phyloP scores from a whole-genome alignment of 805 yeast genomes.

The Wickerhamomyces xylosicus region DNA sequence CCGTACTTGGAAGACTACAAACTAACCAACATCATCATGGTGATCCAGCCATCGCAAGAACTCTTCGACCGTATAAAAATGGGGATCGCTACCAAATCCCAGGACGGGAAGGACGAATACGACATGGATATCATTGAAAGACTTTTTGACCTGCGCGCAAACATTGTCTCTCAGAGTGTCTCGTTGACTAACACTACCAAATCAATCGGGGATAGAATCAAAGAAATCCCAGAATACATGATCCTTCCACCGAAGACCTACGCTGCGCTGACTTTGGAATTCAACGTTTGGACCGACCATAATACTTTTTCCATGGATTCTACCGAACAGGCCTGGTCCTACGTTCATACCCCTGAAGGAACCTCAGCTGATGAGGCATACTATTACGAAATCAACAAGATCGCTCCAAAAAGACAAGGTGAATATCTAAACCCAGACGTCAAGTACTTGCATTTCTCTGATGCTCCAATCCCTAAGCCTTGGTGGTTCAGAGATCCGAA shows the following conservation, averaged over 20 bases:
- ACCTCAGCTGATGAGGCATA: conserved; percentile 10
- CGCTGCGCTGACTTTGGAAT: conserved; percentile 42
- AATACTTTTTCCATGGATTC: conserved; percentile 32
- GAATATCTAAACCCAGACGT: conserved; percentile 19
- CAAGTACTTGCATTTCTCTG: conserved; percentile 52
- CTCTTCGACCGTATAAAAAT: conserved; percentile 13
- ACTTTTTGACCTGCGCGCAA: conserved; percentile 17
- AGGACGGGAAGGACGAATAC: conserved; percentile 30
- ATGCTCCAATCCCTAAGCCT: conserved; percentile 58
- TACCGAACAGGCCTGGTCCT: conserved; percentile 22
- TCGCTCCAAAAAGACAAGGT: conserved; percentile 7
- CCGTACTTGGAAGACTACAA: conserved; percentile 19
- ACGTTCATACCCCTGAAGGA: conserved; percentile 8
- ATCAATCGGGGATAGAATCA: conserved; percentile 4
- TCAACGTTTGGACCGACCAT: conserved; percentile 27
- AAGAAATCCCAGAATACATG: conserved; percentile 17
- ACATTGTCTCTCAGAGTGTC: conserved; percentile 1
- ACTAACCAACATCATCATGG: conserved; percentile 43
- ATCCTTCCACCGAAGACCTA: conserved; percentile 42
- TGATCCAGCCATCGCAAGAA: conserved; percentile 37
- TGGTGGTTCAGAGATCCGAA: conserved; percentile 28
- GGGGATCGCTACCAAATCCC: conserved; percentile 18
- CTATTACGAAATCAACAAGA: conserved; percentile 9
- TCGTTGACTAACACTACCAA: neutral
- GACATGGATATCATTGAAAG: conserved; percentile 44